Conservation (phyloP, 345 rosid species). For the Heritiera fomes region DNA sequence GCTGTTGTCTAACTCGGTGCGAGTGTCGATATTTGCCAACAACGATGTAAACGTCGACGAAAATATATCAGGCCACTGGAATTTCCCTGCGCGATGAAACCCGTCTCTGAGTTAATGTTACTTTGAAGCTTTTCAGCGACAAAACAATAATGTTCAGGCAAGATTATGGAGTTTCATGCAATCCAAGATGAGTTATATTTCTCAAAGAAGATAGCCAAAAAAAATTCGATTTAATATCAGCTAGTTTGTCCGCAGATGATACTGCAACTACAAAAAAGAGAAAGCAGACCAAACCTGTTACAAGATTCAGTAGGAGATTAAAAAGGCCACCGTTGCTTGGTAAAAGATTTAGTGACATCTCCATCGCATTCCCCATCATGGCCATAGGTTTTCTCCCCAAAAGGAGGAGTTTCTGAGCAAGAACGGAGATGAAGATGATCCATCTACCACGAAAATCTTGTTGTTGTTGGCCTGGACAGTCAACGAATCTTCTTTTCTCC, state of each 20-base stretch:
- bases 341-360: slow-evolving; percentile 44
- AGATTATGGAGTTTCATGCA: background rate
- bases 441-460: slow-evolving; percentile 41
- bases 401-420: slow-evolving; percentile 43
- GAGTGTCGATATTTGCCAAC: slow-evolving; percentile 38
- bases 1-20: slow-evolving; percentile 44
- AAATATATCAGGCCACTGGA: slow-evolving; percentile 40
- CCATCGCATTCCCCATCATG: slow-evolving; percentile 24
- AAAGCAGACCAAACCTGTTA: slow-evolving; percentile 33
- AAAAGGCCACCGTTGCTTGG: slow-evolving; percentile 46
- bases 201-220: no score
- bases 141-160: background rate
- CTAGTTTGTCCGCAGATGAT: no score
- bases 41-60: slow-evolving; percentile 41
- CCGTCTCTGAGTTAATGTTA: background rate
- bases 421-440: slow-evolving; percentile 53
- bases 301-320: slow-evolving; percentile 31
- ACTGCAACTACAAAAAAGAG: background rate
- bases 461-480: slow-evolving; percentile 23
- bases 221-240: no score
- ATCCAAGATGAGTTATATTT: background rate
- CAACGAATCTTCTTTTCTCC: slow-evolving; percentile 26
- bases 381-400: slow-evolving; percentile 27
- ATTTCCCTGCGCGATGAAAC: slow-evolving; percentile 33
- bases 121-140: background rate